Evolutionary conservation across 208 protist species (phyloP).

Genomic region (Herpetomonas samuelpessoai): DNA sequence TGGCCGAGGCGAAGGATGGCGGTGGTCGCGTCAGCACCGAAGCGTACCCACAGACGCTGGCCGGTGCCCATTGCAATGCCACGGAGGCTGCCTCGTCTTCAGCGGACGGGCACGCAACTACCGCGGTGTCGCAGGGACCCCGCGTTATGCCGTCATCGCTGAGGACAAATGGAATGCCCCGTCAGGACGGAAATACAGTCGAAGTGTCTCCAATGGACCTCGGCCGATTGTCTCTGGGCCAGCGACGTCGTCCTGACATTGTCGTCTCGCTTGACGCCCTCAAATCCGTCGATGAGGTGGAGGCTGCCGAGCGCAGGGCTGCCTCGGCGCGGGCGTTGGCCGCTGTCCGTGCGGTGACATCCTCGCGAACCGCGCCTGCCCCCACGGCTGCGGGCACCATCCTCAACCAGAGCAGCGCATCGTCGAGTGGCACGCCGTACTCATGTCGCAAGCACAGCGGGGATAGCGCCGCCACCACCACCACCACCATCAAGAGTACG

Average conservation of each 20-base stretch:
- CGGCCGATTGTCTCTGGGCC: background rate
- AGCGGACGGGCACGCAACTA: background rate
- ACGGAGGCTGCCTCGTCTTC: too few relatives aligned
- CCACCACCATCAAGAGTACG: background rate
- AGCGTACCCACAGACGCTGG: background rate
- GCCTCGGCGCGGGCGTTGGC: background rate
- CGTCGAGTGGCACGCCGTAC: too few relatives aligned
- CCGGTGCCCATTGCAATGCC: too few relatives aligned
- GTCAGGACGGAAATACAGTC: background rate
- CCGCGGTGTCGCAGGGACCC: too few relatives aligned
- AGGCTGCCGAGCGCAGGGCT: background rate
- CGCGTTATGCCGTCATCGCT: too few relatives aligned
- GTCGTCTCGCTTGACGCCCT: background rate
- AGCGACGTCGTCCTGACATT: background rate
- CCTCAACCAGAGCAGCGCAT: too few relatives aligned
- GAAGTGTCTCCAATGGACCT: background rate
- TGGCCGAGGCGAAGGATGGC: background rate
- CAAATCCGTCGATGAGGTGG: background rate
- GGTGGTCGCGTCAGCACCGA: background rate
- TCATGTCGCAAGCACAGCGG: too few relatives aligned
- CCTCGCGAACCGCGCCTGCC: too few relatives aligned
- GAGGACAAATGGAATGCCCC: too few relatives aligned
- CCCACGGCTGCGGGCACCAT: background rate
- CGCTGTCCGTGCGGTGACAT: background rate
- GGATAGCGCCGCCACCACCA: too few relatives aligned